These are phyloP conservation scores for Lentinula detonsa DNA, from an alignment of 768 basidiomycete genomes.

Conservation along the genomic window DNA sequence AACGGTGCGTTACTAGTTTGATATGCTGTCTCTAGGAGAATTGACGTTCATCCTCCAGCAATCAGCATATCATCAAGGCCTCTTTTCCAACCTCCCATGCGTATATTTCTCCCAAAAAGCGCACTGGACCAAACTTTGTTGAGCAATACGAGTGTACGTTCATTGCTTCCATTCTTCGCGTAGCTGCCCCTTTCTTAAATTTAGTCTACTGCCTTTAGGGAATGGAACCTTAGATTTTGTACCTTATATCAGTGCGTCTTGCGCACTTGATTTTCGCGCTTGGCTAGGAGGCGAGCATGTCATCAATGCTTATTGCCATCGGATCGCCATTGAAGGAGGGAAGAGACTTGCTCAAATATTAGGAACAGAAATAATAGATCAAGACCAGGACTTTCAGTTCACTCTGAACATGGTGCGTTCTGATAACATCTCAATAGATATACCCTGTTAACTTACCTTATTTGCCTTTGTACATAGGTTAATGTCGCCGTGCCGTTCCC, in stretches of 20 bases:
- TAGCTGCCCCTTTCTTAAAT: background rate
- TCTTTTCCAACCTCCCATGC: constrained; percentile 49
- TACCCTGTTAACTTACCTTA: background rate
- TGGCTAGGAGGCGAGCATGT: constrained; percentile 70
- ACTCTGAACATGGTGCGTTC: constrained; percentile 65
- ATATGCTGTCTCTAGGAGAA: background rate
- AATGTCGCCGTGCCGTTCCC: constrained; percentile 32
- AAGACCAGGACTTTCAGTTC: constrained; percentile 38
- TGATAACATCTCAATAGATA: background rate
- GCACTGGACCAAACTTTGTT: constrained; percentile 34
- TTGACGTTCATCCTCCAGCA: constrained; percentile 28
- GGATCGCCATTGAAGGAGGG: constrained; percentile 64
- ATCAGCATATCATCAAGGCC: constrained; percentile 57
- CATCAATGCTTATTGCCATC: constrained; percentile 67
- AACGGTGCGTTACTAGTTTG: constrained; percentile 20
- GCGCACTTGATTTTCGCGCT: constrained; percentile 67
- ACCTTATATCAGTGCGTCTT: constrained; percentile 45
- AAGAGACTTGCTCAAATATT: constrained; percentile 50
- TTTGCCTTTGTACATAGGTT: constrained; percentile 14
- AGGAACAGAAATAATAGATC: constrained; percentile 58
- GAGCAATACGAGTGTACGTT: constrained; percentile 45
- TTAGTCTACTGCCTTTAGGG: constrained; percentile 31
- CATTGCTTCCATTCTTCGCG: constrained; percentile 2
- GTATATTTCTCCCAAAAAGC: constrained; percentile 44
- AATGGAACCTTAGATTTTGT: constrained; percentile 56